These are phyloP conservation scores for Eutrema japonicum DNA, from an alignment of 345 rosid species.

Conservation along the genomic window DNA sequence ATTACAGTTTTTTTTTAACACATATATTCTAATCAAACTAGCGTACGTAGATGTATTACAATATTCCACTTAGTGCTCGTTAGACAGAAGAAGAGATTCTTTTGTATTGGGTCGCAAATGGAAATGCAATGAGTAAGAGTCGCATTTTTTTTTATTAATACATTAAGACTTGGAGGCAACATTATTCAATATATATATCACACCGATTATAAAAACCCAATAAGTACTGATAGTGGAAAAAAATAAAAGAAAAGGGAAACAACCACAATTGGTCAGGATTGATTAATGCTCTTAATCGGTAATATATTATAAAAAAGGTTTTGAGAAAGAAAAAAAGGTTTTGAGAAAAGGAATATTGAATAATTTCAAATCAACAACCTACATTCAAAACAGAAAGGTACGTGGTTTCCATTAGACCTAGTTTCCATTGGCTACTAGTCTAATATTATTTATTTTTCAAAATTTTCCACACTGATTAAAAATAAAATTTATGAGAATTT, in stretches of 20 bases:
- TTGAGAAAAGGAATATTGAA: conserved; percentile 25
- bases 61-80: conserved; percentile 34
- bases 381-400: conserved; percentile 16
- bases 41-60: conserved; percentile 31
- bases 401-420: background rate
- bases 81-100: conserved; percentile 34
- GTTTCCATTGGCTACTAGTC: conserved; percentile 18
- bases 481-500: conserved; percentile 15
- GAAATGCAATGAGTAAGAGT: conserved; percentile 39
- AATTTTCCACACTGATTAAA: conserved; percentile 11
- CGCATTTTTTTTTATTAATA: conserved; percentile 27
- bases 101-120: conserved; percentile 38
- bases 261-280: conserved; percentile 28
- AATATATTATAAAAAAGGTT: no score
- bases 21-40: background rate
- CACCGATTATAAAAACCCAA: conserved; percentile 20
- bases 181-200: background rate
- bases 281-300: conserved; percentile 1
- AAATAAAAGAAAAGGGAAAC: conserved; percentile 3
- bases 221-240: conserved; percentile 26
- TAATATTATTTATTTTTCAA: conserved; percentile 27
- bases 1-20: background rate
- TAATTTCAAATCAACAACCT: conserved; percentile 18
- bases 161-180: conserved; percentile 9
- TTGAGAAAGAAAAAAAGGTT: no score